A percentile compares a stretch with the other conserved stretches of the same genome.
phyloP scores from a whole-genome alignment of 179 eudicot species.

The Silene coronaria region DNA sequence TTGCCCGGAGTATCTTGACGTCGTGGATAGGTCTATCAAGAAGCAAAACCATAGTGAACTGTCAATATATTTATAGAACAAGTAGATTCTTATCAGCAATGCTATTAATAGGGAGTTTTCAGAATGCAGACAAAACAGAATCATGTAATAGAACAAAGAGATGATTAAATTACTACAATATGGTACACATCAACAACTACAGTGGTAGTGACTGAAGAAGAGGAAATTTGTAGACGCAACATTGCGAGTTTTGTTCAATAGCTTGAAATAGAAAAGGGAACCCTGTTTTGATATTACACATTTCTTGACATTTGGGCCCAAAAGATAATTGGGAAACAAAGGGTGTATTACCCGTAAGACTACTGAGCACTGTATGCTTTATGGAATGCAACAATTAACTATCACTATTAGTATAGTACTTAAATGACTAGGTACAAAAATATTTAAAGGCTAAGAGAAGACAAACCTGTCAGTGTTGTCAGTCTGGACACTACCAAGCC shows the following conservation, averaged over 20 bases:
- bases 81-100: not conserved
- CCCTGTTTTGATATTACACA: not conserved
- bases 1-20: constrained; percentile 67
- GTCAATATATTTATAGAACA: not conserved
- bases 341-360: not conserved
- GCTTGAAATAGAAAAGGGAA: too few species aligned
- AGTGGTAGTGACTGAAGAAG: too few species aligned
- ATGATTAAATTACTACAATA: not conserved
- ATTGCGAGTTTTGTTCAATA: not conserved
- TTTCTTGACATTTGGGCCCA: not conserved
- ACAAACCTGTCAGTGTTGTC: constrained; percentile 85
- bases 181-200: not conserved
- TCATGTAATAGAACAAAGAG: not conserved
- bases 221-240: too few species aligned
- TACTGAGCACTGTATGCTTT: not conserved
- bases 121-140: not conserved
- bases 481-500: constrained; percentile 96
- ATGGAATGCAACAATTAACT: not conserved
- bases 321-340: not conserved
- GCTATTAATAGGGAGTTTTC: not conserved
- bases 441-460: not conserved
- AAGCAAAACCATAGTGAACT: constrained; percentile 5
- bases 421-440: not conserved
- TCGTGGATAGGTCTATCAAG: constrained; percentile 73
- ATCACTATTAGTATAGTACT: not conserved